These are phyloP conservation scores for Backusella psychrophila DNA, from an alignment of 192 early-diverging fungal species.

Conservation along the genomic window DNA sequence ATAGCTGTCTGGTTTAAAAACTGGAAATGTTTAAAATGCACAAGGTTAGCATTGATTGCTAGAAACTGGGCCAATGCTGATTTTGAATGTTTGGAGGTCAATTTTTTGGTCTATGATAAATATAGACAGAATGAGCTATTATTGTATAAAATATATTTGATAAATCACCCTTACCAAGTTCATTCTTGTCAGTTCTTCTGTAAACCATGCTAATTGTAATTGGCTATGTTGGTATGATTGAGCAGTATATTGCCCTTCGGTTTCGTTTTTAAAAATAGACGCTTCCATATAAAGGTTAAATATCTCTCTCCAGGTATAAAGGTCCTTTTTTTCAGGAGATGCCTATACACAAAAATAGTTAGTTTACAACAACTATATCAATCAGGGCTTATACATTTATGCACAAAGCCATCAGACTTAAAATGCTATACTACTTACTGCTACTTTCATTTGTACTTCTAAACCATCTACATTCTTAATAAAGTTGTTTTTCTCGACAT, in stretches of 20 bases:
- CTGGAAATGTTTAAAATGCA: constrained; percentile 68
- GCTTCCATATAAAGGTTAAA: constrained; percentile 67
- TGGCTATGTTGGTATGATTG: constrained; percentile 44
- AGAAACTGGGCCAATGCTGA: constrained; percentile 51
- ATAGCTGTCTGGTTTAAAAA: constrained; percentile 76
- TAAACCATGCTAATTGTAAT: constrained; percentile 59
- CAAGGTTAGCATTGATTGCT: constrained; percentile 67
- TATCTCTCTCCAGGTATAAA: constrained; percentile 71
- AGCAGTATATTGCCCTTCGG: constrained; percentile 47
- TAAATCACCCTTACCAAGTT: constrained; percentile 35
- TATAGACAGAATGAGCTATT: background rate
- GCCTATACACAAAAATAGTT: constrained; percentile 42
- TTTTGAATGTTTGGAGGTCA: constrained; percentile 19
- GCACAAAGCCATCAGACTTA: background rate
- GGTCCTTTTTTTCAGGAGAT: constrained; percentile 74
- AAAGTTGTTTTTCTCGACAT: constrained; percentile 16
- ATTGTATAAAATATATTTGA: background rate
- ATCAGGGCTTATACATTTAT: background rate
- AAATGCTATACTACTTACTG: constrained; percentile 17
- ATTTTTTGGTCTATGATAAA: constrained; percentile 16
- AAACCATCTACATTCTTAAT: constrained; percentile 12
- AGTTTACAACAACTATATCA: constrained; percentile 13
- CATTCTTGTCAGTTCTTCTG: constrained; percentile 46
- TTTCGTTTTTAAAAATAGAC: constrained; percentile 61
- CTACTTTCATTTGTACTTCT: constrained; percentile 16